Base-by-base conservation (phyloP, 2,329 filamentous ascomycete genomes). In the Claviceps cyperi region DNA sequence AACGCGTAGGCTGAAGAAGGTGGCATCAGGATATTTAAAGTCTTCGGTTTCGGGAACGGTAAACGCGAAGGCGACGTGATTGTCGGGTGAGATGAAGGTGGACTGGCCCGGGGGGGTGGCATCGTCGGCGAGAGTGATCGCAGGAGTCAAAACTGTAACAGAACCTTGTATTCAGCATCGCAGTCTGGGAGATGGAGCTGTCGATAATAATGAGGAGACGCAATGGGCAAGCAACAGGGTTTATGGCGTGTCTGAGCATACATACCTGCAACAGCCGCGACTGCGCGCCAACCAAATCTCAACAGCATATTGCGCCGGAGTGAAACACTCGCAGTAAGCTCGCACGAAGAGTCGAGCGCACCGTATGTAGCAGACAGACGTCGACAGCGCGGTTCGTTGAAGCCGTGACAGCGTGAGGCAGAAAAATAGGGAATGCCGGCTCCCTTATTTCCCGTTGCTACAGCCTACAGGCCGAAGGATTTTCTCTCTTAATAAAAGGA, bases 1-100 rank as follows among this genome's bases (percentile, higher is more conserved):
- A 39, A 73, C 71, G 51, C 72, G 69, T 15, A 81, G 56, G n/a
- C 71, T 71, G 60, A 80, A 76, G 63, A 71, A 79, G 39, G 80
- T 58, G 15, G 49, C 44, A 3, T 46, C 47, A 15, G 51, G 51
- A 14, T 49, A 48, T 55, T 78, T 69, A 43, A 68, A 65, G 50
- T 66, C 68, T 24, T 63, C 56, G 50, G 71, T 63, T n/a, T 69
- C 60, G 40, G 75, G 69, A 21, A 75, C 69, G 49, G 73, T 72
- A 51, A 75, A 64, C 47, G 69, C 70, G 57, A 79, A 79, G n/a
- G 65, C 64, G 51, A 75, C 58, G 19, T 66, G 64, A 47, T 66
- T 60, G 51, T 69, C 63, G 49, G 65, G 65, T 2, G 72, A 67
- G 45, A 72, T 59, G 46, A 76, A 76, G 45, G 64, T 66, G 7